Base-by-base conservation (phyloP, 2,329 filamentous ascomycete species). In the Helotiales sp. region DNA sequence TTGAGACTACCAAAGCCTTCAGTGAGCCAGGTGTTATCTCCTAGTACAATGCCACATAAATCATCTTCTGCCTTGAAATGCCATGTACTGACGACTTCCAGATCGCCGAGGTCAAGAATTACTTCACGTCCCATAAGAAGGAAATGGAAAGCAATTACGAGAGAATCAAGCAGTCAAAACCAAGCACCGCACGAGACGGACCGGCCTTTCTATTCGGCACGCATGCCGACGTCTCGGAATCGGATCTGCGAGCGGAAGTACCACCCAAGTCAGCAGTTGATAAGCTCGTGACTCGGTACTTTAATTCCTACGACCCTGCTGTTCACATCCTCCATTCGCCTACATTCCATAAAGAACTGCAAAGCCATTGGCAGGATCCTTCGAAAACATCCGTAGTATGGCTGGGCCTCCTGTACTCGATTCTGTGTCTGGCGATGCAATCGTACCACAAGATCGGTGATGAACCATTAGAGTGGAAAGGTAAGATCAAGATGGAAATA, bases 41-140 rank as follows among this genome's bases (percentile, higher is more conserved):
- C 32, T 60, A 17, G 17, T 11, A 45, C 26, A 60, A 32, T 45
- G 57, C 34, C 17, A 15, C n/a, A 59, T 28, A 20, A 20, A 15
- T 2, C 40, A 11, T 32, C 17, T 15, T 34, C 32, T 47, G 7
- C 28, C 54, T 37, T 8, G n/a, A 26, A 52, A 62, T 37, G 3
- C 15, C 52, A 63, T n/a, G n/a, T 65, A 34, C 67, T 71, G 50
- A 70, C 58, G 11, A 49, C 28, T 47, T 45, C 55, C 45, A 91
- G 86, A 96, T 99, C 70, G 85, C 92, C 10, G 96, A 99, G 81
- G 95, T 99, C 28, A 97, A 95, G 77, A 94, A 91, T 73, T 97
- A 96, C 80, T 98, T 97, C 75, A 81, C 82, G 20, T 88, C 86
- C 40, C 93, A 97, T 80, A 96, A 96, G 78, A 94, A 96, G 76